A percentile compares a stretch with the other conserved stretches of the same genome.
phyloP scores from a whole-genome alignment of 805 yeast genomes.

The Barnettozyma vustinii region DNA sequence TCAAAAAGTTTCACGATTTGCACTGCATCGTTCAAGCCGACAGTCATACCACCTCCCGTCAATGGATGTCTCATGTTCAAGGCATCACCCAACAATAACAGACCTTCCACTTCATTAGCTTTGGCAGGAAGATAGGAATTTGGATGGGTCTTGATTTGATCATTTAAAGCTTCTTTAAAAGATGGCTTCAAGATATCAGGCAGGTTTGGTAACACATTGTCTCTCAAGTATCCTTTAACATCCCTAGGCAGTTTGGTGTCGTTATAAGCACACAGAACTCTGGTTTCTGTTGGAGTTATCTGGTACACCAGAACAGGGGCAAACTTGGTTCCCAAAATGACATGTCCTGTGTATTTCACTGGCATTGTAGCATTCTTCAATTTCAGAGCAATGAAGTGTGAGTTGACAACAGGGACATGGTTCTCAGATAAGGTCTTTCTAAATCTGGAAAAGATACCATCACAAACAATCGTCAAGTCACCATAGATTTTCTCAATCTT shows the following conservation, averaged over 20 bases:
- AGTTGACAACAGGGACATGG: slow-evolving; percentile 62
- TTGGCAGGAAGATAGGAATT: slow-evolving; percentile 84
- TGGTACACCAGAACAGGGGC: slow-evolving; percentile 89
- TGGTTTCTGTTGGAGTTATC: slow-evolving; percentile 73
- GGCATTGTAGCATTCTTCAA: slow-evolving; percentile 75
- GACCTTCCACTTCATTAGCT: slow-evolving; percentile 64
- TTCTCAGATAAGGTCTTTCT: slow-evolving; percentile 64
- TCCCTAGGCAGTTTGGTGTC: slow-evolving; percentile 70
- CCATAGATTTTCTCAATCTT: slow-evolving; percentile 44
- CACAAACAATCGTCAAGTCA: slow-evolving; percentile 72
- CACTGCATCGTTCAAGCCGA: slow-evolving; percentile 82
- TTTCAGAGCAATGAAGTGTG: slow-evolving; percentile 84
- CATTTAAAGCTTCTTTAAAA: slow-evolving; percentile 56
- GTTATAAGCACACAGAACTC: slow-evolving; percentile 85
- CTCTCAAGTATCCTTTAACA: slow-evolving; percentile 51
- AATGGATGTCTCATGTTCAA: slow-evolving; percentile 97
- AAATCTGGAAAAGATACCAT: slow-evolving; percentile 92
- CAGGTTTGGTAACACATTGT: slow-evolving; percentile 58
- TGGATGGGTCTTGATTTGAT: slow-evolving; percentile 81
- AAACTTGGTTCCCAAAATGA: slow-evolving; percentile 68
- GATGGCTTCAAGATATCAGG: slow-evolving; percentile 66
- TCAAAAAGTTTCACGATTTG: slow-evolving; percentile 59
- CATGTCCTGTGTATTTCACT: slow-evolving; percentile 77
- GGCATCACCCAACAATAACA: slow-evolving; percentile 86
- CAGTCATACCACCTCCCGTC: slow-evolving; percentile 99